Evolutionary conservation across 2,329 filamentous ascomycete genomes (phyloP).

Genomic region (Neonectria punicea): DNA sequence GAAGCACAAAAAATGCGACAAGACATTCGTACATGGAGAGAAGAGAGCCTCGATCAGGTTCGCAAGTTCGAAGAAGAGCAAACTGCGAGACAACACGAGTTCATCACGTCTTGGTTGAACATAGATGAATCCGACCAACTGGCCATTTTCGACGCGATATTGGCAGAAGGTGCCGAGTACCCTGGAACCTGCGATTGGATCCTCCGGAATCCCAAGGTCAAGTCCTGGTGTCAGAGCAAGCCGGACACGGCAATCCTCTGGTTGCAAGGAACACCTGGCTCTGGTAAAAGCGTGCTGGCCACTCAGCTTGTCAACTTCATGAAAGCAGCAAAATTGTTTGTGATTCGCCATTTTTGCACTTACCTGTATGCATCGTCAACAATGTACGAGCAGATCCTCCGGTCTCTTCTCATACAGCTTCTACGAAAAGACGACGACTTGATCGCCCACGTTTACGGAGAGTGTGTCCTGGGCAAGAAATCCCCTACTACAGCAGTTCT

Average conservation of each 20-base stretch:
- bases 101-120: slow-evolving; percentile 24
- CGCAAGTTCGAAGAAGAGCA: slow-evolving; percentile 13
- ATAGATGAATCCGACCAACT: slow-evolving; percentile 25
- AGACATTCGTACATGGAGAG: slow-evolving; percentile 24
- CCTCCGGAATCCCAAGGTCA: slow-evolving; percentile 8
- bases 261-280: slow-evolving; percentile 24
- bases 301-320: slow-evolving; percentile 29
- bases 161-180: background rate
- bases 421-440: slow-evolving; percentile 22
- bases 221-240: slow-evolving; percentile 6
- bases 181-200: slow-evolving; percentile 28
- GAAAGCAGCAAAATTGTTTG: background rate
- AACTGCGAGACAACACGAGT: slow-evolving; percentile 8
- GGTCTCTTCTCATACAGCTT: slow-evolving; percentile 18
- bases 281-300: slow-evolving; percentile 30
- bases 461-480: slow-evolving; percentile 29
- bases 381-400: slow-evolving; percentile 22
- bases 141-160: slow-evolving; percentile 18
- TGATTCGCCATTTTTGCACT: slow-evolving; percentile 25
- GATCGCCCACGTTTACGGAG: slow-evolving; percentile 18
- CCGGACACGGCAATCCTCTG: slow-evolving; percentile 21
- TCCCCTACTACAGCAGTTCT: background rate
- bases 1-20: slow-evolving; percentile 36
- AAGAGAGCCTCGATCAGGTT: slow-evolving; percentile 14
- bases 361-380: slow-evolving; percentile 18